Base-by-base conservation (phyloP, 1,284 basidiomycete species). In the Fomitopsis pinicola region DNA sequence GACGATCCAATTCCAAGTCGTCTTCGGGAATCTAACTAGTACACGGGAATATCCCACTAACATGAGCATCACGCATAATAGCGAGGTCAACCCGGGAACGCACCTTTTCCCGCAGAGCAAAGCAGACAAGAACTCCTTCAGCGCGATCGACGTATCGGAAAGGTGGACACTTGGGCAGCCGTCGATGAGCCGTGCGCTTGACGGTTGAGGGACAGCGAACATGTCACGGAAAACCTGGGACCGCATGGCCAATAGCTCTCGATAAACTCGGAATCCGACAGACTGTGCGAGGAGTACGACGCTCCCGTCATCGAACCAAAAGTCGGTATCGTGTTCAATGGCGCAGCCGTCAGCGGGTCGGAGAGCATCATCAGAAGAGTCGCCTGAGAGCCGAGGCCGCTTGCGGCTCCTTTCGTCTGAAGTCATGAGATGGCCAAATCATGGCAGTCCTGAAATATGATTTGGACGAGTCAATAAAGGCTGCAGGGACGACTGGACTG, bases 241-340 rank as follows among this genome's bases (percentile, higher is more conserved):
- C n/a, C 62, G 55, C 2, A 36, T 53, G 6, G 60, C 50, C 9
- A 67, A 56, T 19, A 66, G 9, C 19, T 66, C 62, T 22, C 57
- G 57, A 48, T 63, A 60, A 0, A 69, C 65, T 3, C 60, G 56
- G 56, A 68, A 69, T 3, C 38, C 55, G 19, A 57, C 60, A 2
- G 17, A 45, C n/a, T 46, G 53, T 2, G 67, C 59, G n/a, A 62
- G n/a, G 2, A 69, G 60, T 19, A 69, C 46, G 36, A 69, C 35
- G 38, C 61, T 69, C 12, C 67, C 68, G 45, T 69, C 68, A 7
- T 55, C 28, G 40, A 30, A 61, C 67, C 67, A 68, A 38, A 67
- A 40, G 33, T 66, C 59, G 2, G 17, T 30, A 44, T 58, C 57
- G 40, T 22, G 44, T 46, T 9, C 28, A n/a, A 46, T 5, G 5